Conservation (phyloP, 1,284 basidiomycete species). For the Ceratobasidium papillatum region DNA sequence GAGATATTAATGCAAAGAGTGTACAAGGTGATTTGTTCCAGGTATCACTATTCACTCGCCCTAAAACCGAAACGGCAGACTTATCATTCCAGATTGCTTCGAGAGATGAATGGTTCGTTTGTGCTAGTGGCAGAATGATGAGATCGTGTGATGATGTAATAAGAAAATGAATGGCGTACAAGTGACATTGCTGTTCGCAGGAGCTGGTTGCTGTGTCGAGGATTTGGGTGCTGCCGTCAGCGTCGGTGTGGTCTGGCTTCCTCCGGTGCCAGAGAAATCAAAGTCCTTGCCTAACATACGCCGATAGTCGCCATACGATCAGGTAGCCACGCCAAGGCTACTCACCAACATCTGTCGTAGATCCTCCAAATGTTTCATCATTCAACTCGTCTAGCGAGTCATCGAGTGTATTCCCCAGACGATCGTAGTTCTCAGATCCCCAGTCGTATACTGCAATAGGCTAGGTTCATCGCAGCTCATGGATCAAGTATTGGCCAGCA, state of each 20-base stretch:
- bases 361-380: slow-evolving; percentile 92
- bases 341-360: slow-evolving; percentile 70
- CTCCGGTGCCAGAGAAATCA: slow-evolving; percentile 69
- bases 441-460: slow-evolving; percentile 76
- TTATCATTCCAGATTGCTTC: slow-evolving; percentile 83
- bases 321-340: slow-evolving; percentile 36
- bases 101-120: slow-evolving; percentile 54
- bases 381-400: slow-evolving; percentile 92
- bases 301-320: neutral
- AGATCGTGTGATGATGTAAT: neutral
- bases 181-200: slow-evolving; percentile 43
- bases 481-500: neutral
- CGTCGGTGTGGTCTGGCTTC: slow-evolving; percentile 32
- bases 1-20: slow-evolving; percentile 41
- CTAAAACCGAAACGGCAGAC: slow-evolving; percentile 69
- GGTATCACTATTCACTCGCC: neutral
- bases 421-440: slow-evolving; percentile 90
- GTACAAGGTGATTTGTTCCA: slow-evolving; percentile 24
- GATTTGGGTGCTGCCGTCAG: slow-evolving; percentile 39
- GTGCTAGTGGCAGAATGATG: slow-evolving; percentile 1
- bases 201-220: slow-evolving; percentile 13
- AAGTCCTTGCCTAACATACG: slow-evolving; percentile 89
- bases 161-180: slow-evolving; percentile 7
- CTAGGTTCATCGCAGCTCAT: slow-evolving; percentile 12
- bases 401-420: slow-evolving; percentile 85